phyloP scores from a whole-genome alignment of 2,329 filamentous ascomycete genomes.

The Sporothrix sp. region DNA sequence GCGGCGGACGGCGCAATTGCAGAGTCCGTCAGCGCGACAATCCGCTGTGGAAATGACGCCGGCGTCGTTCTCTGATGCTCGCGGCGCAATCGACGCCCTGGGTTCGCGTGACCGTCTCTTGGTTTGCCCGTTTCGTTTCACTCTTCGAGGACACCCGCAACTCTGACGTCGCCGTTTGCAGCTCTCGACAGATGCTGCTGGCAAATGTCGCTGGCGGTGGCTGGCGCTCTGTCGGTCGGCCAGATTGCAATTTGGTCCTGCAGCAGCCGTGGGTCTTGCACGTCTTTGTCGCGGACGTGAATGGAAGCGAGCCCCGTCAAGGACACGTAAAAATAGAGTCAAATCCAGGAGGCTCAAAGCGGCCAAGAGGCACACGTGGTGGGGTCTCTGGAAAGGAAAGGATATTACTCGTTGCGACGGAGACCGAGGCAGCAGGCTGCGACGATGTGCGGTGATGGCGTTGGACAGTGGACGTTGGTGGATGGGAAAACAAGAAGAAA shows the following conservation, averaged over 20 bases:
- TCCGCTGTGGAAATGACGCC: too few species aligned
- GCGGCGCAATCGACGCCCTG: too few species aligned
- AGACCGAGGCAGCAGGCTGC: not conserved
- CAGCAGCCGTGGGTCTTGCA: not conserved
- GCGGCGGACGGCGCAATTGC: slow-evolving; percentile 4
- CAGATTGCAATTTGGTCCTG: not conserved
- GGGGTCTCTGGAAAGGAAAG: not conserved
- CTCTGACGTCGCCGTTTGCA: too few species aligned
- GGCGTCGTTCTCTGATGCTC: too few species aligned
- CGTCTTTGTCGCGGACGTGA: too few species aligned
- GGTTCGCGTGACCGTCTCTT: too few species aligned
- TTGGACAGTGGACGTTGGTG: not conserved
- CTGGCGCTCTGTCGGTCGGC: not conserved
- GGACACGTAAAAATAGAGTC: not conserved
- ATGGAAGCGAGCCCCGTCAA: not conserved
- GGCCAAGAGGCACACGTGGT: not conserved
- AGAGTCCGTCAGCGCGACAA: not conserved
- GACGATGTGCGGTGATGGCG: not conserved
- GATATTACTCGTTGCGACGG: too few species aligned
- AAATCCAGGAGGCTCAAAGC: slow-evolving; percentile 1
- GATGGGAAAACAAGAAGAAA: too few species aligned
- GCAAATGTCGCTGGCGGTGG: not conserved
- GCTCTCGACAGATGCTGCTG: too few species aligned
- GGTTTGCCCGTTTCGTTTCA: too few species aligned
- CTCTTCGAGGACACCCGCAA: too few species aligned